A percentile compares a stretch with the other conserved stretches of the same genome.
phyloP scores from a whole-genome alignment of 306 rosid genomes.

The Citrullus amarus region DNA sequence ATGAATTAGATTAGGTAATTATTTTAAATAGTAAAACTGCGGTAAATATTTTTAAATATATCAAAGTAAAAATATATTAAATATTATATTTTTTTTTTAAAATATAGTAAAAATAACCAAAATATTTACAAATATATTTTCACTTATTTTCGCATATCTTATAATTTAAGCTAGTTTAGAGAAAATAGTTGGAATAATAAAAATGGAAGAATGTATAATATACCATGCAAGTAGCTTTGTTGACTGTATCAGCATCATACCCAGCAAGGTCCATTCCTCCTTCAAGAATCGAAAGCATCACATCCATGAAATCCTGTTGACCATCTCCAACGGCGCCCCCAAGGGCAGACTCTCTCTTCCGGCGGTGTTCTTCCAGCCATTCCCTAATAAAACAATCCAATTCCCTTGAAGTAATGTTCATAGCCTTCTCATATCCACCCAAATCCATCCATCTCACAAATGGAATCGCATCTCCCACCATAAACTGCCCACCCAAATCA shows the following conservation, averaged over 20 bases:
- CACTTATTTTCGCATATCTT: too few relatives aligned
- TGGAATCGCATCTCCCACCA: slow-evolving; percentile 32
- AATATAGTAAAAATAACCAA: too few relatives aligned
- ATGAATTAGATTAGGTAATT: too few relatives aligned
- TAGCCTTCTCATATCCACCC: slow-evolving; percentile 42
- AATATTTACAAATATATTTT: too few relatives aligned
- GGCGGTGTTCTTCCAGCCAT: slow-evolving; percentile 36
- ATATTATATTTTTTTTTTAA: too few relatives aligned
- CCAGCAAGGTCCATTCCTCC: slow-evolving; percentile 14
- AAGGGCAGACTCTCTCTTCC: background rate
- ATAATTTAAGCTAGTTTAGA: too few relatives aligned
- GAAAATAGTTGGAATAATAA: too few relatives aligned
- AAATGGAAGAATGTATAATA: too few relatives aligned
- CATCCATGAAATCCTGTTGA: slow-evolving; percentile 30
- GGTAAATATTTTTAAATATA: too few relatives aligned
- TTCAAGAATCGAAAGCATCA: slow-evolving; percentile 15
- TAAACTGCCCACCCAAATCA: slow-evolving; percentile 11
- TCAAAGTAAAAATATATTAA: too few relatives aligned
- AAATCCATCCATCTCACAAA: slow-evolving; percentile 33
- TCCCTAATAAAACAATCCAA: slow-evolving; percentile 13
- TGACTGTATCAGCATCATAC: slow-evolving; percentile 28
- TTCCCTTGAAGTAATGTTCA: slow-evolving; percentile 22
- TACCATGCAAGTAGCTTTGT: slow-evolving; percentile 39
- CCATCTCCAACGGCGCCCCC: background rate
- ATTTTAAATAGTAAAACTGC: too few relatives aligned